Evolutionary conservation across 176 grass and related monocot genomes (phyloP).

Genomic region (Carex myosuroides): DNA sequence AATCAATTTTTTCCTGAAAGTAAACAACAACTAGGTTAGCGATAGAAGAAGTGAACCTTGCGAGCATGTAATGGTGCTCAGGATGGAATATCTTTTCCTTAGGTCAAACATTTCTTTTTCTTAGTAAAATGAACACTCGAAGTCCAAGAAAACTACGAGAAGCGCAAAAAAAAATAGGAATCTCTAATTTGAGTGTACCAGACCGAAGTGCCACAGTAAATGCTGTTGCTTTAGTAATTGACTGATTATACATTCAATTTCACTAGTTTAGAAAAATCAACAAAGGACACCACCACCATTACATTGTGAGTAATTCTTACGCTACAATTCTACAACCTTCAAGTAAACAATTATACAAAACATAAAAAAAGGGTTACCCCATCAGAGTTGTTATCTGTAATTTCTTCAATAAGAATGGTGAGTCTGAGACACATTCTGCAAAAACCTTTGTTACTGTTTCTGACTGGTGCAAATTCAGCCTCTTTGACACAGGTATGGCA

Average conservation of each 20-base stretch:
- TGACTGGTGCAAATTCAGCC: conserved; percentile 48
- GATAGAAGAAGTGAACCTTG: conserved; percentile 3
- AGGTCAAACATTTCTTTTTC: not conserved
- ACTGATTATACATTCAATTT: not conserved
- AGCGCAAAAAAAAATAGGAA: not conserved
- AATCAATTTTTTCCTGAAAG: conserved; percentile 38
- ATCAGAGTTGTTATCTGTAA: conserved; percentile 35
- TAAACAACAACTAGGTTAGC: conserved; percentile 19
- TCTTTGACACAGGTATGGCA: conserved; percentile 52
- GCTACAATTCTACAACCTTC: not conserved
- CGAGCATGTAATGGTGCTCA: not conserved
- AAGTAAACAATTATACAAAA: conserved; percentile 13
- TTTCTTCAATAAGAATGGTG: conserved; percentile 37
- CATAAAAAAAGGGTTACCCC: conserved; percentile 25
- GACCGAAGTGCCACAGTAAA: not conserved
- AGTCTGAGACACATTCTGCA: conserved; percentile 51
- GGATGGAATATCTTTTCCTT: conserved; percentile 20
- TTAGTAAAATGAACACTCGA: not conserved
- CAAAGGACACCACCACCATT: not conserved
- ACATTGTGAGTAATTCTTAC: not conserved
- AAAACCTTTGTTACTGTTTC: conserved; percentile 52
- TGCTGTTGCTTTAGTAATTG: not conserved
- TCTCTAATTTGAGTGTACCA: not conserved
- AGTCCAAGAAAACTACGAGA: not conserved
- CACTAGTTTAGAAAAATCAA: not conserved